These are phyloP conservation scores for Suillus discolor DNA, from an alignment of 768 basidiomycete species.

Conservation along the genomic window DNA sequence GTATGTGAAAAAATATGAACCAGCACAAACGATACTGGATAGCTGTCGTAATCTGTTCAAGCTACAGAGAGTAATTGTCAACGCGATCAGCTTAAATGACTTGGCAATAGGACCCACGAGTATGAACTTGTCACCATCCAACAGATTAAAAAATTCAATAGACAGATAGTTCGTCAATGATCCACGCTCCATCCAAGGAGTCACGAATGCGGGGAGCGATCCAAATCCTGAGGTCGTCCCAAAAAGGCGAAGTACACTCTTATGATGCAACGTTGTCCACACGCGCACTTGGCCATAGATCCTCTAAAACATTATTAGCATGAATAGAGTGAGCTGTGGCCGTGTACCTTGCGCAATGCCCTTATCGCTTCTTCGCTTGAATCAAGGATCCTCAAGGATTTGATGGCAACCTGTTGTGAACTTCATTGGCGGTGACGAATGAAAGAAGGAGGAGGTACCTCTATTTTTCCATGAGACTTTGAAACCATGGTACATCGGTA, in stretches of 20 bases:
- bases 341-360: background rate
- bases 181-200: slow-evolving; percentile 30
- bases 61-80: background rate
- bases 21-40: slow-evolving; percentile 11
- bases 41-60: slow-evolving; percentile 4
- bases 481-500: slow-evolving; percentile 5
- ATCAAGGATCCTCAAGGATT: slow-evolving; percentile 1
- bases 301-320: background rate
- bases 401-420: slow-evolving; percentile 1
- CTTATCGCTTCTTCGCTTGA: background rate
- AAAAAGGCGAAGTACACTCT: slow-evolving; percentile 21
- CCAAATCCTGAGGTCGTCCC: slow-evolving; percentile 25
- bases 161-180: slow-evolving; percentile 22
- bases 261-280: slow-evolving; percentile 15
- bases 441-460: background rate
- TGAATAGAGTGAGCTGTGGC: background rate
- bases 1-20: background rate
- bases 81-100: background rate
- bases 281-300: background rate
- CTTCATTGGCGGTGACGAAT: background rate
- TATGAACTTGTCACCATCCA: slow-evolving; percentile 12
- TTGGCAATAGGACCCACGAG: slow-evolving; percentile 16
- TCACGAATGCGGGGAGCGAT: slow-evolving; percentile 23
- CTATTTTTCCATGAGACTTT: slow-evolving; percentile 6
- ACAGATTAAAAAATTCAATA: slow-evolving; percentile 1